phyloP scores from a whole-genome alignment of 306 rosid species.

The Castanopsis chinensis region DNA sequence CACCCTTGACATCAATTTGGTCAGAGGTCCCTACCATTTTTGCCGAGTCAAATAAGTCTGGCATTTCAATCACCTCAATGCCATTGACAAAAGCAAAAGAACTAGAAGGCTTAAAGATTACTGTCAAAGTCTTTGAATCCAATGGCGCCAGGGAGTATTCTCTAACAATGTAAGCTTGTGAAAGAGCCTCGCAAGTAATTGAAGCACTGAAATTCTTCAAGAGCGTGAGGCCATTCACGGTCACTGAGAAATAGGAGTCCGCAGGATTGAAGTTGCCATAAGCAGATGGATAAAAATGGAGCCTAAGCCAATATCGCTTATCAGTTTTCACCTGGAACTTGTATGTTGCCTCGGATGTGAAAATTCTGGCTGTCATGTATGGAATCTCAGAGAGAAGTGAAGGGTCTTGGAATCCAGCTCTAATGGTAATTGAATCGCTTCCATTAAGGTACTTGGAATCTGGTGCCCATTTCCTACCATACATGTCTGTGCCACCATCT shows the following conservation, averaged over 20 bases:
- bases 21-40: constrained; percentile 17
- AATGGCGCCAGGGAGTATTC: constrained; percentile 51
- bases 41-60: constrained; percentile 35
- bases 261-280: constrained; percentile 22
- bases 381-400: constrained; percentile 41
- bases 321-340: constrained; percentile 27
- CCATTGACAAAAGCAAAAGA: constrained; percentile 53
- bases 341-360: constrained; percentile 36
- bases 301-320: constrained; percentile 52
- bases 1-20: constrained; percentile 27
- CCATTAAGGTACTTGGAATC: constrained; percentile 32
- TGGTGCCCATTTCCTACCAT: constrained; percentile 47
- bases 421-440: constrained; percentile 24
- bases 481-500: constrained; percentile 23
- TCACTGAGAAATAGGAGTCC: constrained; percentile 41
- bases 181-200: constrained; percentile 42
- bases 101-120: constrained; percentile 46
- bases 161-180: constrained; percentile 47
- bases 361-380: constrained; percentile 53
- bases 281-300: constrained; percentile 49
- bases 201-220: constrained; percentile 48
- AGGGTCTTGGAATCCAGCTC: constrained; percentile 50
- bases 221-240: constrained; percentile 43
- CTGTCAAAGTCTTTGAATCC: constrained; percentile 24
- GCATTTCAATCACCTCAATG: constrained; percentile 37